A percentile compares a stretch with the other conserved stretches of the same genome.
Evolutionary conservation across 306 rosid genomes (phyloP).

Genomic region (Prinsepia uniflora): DNA sequence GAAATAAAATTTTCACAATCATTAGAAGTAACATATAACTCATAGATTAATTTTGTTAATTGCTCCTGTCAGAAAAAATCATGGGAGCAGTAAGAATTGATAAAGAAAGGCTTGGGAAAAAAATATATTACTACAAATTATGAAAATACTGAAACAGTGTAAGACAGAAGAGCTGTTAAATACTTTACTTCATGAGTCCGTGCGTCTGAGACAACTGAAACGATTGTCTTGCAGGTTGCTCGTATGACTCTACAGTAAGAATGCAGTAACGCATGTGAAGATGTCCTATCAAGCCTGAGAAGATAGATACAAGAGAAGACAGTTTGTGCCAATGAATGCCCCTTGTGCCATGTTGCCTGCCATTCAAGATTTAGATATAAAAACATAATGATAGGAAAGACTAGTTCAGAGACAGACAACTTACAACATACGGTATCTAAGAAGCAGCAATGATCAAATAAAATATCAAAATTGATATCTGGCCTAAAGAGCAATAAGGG

Average conservation of each 20-base stretch:
- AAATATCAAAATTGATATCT: neutral
- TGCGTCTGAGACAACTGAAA: conserved; percentile 78
- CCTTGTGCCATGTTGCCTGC: conserved; percentile 99
- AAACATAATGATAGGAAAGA: neutral
- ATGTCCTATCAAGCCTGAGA: conserved; percentile 78
- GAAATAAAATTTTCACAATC: neutral
- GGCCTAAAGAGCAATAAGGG: conserved; percentile 10
- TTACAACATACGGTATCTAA: neutral
- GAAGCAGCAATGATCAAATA: neutral
- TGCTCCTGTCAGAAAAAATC: neutral
- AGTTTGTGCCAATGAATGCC: conserved; percentile 96
- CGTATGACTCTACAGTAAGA: conserved; percentile 77
- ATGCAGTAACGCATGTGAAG: conserved; percentile 74
- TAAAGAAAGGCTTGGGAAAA: neutral
- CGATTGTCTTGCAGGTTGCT: conserved; percentile 81
- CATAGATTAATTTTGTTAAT: neutral
- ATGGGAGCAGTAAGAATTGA: neutral
- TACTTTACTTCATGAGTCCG: conserved; percentile 99
- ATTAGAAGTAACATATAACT: neutral
- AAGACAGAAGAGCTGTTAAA: conserved; percentile 46
- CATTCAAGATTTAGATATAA: conserved; percentile 30
- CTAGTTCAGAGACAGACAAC: neutral
- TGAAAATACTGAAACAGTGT: conserved; percentile 2
- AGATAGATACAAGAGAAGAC: conserved; percentile 97
- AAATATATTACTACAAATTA: neutral